A percentile compares a stretch with the other conserved stretches of the same genome.
These are phyloP conservation scores for Vaccinium darrowii DNA, from an alignment of 148 eudicot genomes.

Conservation along the genomic window DNA sequence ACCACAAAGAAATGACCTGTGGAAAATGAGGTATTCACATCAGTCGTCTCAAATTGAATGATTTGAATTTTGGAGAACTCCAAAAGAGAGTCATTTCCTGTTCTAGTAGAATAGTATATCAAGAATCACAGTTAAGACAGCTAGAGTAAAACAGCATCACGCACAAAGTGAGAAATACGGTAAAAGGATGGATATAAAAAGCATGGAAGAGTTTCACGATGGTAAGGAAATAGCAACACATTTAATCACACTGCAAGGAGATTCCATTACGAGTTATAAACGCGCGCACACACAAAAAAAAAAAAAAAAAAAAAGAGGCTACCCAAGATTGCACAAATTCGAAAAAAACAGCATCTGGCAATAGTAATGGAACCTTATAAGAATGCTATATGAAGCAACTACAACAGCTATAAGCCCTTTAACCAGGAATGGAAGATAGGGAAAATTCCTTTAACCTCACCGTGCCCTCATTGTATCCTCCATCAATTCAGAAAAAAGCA, in stretches of 20 bases:
- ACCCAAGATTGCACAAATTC: no score
- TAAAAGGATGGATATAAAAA: neutral
- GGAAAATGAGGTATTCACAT: neutral
- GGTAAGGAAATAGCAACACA: no score
- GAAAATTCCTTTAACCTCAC: neutral
- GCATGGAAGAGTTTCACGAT: no score
- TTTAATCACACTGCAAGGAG: no score
- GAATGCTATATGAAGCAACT: neutral
- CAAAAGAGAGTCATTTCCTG: neutral
- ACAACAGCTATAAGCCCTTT: neutral
- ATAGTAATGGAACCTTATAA: neutral
- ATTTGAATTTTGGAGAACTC: neutral
- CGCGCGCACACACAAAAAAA: no score
- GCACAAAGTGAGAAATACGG: neutral
- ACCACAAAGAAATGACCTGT: slow-evolving; percentile 45
- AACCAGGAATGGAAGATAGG: neutral
- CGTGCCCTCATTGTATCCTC: neutral
- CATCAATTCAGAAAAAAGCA: neutral
- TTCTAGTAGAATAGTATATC: neutral
- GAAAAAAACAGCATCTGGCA: no score
- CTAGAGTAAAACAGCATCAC: neutral
- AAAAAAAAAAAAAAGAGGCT: no score
- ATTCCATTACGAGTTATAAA: no score
- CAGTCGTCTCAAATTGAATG: neutral
- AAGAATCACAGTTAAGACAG: neutral